Evolutionary conservation across 257 asterid genomes (phyloP), one percentile per base, ranked within the genome.

Genomic region (Solanum chiquidenum): DNA sequence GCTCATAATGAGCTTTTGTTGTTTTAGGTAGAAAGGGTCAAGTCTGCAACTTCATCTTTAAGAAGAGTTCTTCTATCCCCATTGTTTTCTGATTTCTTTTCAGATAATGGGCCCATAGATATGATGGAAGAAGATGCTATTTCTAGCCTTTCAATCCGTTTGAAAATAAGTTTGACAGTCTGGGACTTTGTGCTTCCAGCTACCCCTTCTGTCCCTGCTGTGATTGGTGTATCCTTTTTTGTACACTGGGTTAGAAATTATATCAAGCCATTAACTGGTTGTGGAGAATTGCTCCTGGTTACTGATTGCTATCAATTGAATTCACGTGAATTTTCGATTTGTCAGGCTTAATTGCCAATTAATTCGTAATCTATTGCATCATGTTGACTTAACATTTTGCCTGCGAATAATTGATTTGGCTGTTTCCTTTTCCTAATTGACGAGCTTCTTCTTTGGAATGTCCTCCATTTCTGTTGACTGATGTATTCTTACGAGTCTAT

Each of bases 121-220:
- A 91, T 95, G 96, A 97, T 97, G 99, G 99, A 96, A 25, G 99
- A 97, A 91, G 99, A 97, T 93, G 94, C 94, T 90, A 88, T 92
- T 83, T 92, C 98, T 79, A 93, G 91, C 90, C 90, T 94, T 88
- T 94, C 99, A 75, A 84, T 97, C 84, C 94, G 97, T 68, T 91
- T 97, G 91, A 96, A 96, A 89, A 90, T 97, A 91, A 94, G 93
- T 90, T 91, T 97, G 91, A 95, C 96, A 38, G 96, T 97, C 72
- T 97, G 99, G 99, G 99, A 97, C 90, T 97, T 97, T 84, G 87
- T 91, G 89, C 98, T 97, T 90, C 99, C 99, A 68, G 93, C 82
- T 71, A 97, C 98, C 29, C 99, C 99, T 86, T 96, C 99, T 85
- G 93, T 97, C 89, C 99, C 99, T 62, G 99, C 98, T 91, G 99